Conservation (phyloP, 2,329 filamentous ascomycete genomes). For the Orbilia javanica region DNA sequence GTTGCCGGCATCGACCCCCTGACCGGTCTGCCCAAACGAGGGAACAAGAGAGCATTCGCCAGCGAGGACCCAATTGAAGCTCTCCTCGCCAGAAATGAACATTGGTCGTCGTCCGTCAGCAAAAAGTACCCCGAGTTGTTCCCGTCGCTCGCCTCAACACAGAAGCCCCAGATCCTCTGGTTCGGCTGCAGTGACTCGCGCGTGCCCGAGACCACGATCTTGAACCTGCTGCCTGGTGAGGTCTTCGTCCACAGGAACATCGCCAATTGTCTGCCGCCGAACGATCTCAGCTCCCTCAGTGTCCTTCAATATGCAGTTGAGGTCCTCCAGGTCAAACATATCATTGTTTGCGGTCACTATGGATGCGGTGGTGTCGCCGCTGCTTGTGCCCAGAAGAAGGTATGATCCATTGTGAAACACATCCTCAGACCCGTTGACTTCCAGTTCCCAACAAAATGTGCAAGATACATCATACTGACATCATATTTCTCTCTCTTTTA, state of each 20-base stretch:
- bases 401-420: constrained; percentile 20
- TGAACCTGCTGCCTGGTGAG: constrained; percentile 82
- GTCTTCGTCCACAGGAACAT: constrained; percentile 93
- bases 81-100: constrained; percentile 60
- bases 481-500: not conserved
- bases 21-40: constrained; percentile 30
- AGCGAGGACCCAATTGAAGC: constrained; percentile 60
- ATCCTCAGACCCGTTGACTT: not conserved
- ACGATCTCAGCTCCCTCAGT: constrained; percentile 79
- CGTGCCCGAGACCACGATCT: constrained; percentile 83
- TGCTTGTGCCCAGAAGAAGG: constrained; percentile 67
- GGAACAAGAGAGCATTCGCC: constrained; percentile 56
- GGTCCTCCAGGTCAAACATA: constrained; percentile 78
- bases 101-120: constrained; percentile 61
- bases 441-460: not conserved
- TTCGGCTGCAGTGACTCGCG: constrained; percentile 89
- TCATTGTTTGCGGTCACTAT: constrained; percentile 78
- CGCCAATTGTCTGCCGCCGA: constrained; percentile 81
- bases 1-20: constrained; percentile 1
- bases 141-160: constrained; percentile 60
- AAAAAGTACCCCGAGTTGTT: constrained; percentile 61
- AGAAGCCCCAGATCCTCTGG: constrained; percentile 74
- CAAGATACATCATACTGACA: constrained; percentile 10
- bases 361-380: constrained; percentile 76
- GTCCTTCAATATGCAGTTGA: constrained; percentile 84